Conservation (phyloP, 176 grass and related monocot genomes). For the Tillandsia fasciculata region DNA sequence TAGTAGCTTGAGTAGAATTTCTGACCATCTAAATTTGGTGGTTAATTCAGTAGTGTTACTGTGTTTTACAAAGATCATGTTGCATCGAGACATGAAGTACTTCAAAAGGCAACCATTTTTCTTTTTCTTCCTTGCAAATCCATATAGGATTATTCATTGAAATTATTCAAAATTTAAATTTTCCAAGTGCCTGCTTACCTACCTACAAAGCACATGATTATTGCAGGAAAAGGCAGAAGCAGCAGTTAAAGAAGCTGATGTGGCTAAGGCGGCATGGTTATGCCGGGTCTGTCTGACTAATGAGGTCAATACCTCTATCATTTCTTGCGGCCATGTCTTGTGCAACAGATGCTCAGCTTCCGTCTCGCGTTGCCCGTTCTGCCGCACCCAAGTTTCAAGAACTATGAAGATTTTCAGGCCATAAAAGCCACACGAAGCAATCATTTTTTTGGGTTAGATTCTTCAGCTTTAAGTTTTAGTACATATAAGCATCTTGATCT, state of each 20-base stretch:
- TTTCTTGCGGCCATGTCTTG: constrained; percentile 88
- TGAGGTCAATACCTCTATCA: constrained; percentile 62
- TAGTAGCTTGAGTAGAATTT: background rate
- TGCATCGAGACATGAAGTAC: too few species aligned
- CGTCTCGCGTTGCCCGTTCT: constrained; percentile 82
- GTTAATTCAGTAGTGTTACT: too few species aligned
- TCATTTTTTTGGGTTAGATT: background rate
- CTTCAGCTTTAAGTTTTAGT: background rate
- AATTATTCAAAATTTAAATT: background rate
- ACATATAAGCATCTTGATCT: background rate
- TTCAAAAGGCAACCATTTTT: background rate
- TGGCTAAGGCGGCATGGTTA: constrained; percentile 72
- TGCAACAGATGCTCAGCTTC: constrained; percentile 72
- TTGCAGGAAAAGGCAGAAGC: constrained; percentile 71
- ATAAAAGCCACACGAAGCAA: constrained; percentile 14
- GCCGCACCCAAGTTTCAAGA: constrained; percentile 58
- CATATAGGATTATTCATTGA: too few species aligned
- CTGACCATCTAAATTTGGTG: too few species aligned
- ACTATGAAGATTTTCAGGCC: constrained; percentile 92
- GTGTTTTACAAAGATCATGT: too few species aligned
- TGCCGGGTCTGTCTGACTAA: constrained; percentile 75
- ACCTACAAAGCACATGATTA: background rate
- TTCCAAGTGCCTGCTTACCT: background rate
- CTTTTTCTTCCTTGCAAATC: background rate
- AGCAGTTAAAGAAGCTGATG: constrained; percentile 74